phyloP scores from a whole-genome alignment of 257 asterid genomes.

The Sherardia arvensis region DNA sequence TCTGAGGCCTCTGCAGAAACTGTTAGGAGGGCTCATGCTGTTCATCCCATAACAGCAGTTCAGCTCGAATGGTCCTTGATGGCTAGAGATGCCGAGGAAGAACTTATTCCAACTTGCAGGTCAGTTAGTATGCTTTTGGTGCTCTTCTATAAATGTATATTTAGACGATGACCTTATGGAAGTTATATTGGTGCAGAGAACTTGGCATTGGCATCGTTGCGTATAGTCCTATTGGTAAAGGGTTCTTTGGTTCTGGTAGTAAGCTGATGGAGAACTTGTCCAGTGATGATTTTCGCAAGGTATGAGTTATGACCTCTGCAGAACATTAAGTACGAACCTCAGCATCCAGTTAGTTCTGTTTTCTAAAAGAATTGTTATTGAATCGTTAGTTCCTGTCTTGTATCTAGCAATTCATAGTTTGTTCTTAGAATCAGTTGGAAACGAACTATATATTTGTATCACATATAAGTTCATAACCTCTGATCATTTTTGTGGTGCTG shows the following conservation, averaged over 20 bases:
- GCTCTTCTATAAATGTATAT: background rate
- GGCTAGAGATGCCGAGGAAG: constrained; percentile 65
- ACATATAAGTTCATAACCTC: background rate
- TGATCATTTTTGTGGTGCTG: background rate
- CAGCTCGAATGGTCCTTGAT: constrained; percentile 73
- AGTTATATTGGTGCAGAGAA: background rate
- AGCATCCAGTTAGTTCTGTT: background rate
- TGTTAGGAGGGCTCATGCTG: constrained; percentile 62
- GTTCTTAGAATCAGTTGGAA: background rate
- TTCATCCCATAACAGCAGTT: constrained; percentile 60
- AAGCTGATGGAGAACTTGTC: constrained; percentile 11
- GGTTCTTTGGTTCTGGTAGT: constrained; percentile 23
- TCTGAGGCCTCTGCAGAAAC: constrained; percentile 70
- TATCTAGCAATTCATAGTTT: background rate
- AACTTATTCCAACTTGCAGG: constrained; percentile 61
- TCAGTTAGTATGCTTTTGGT: background rate
- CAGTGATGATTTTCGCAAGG: constrained; percentile 23
- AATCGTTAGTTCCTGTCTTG: background rate
- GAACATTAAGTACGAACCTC: background rate
- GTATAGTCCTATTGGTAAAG: constrained; percentile 27
- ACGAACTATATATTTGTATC: background rate
- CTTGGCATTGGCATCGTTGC: constrained; percentile 26
- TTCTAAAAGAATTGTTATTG: background rate
- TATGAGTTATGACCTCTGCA: background rate
- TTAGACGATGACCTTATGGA: background rate